Evolutionary conservation across 2,329 filamentous ascomycete species (phyloP), one percentile per base, ranked within the genome.

Genomic region (Hymenoscyphus salicellus): DNA sequence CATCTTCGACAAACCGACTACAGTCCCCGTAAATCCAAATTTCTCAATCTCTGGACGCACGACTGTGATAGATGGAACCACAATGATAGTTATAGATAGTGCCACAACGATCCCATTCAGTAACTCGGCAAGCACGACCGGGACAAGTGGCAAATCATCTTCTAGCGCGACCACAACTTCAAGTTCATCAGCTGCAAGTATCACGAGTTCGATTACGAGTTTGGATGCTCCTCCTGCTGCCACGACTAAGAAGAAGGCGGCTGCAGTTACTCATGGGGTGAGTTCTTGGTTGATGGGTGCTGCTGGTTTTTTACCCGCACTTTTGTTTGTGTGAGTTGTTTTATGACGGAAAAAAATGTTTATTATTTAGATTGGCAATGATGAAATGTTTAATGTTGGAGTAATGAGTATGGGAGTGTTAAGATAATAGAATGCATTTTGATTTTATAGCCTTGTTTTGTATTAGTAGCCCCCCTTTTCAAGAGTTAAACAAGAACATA

Each of bases 71-170:
- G 36, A 38, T 14, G 36, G 36, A 16, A 38, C 36, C 14, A 38
- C 69, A 3, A 63, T 65, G 58, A 67, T 71, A 3, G 59, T 65
- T 30, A n/a, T 71, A 17, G 60, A 60, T 57, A 43, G 41, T 17
- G 38, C 63, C 6, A 66, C 65, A 5, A 68, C 66, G 5, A 38
- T 65, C 26, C 56, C 56, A 16, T 20, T 55, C 5, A 58, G 16
- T 1, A 58, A 36, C 49, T 11, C 46, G 2, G 43, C 30, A 16
- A 38, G 38, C 8, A 62, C 14, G 23, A 32, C 33, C 1, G 36
- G 30, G 20, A 23, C 33, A 11, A 56, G 49, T 28, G 17, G 33
- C 11, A 38, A 55, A 16, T 7, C 43, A 1, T 55, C 55, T 32
- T 23, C 17, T n/a, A 60, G 58, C 23, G 49, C n/a, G 5, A 28